Base-by-base conservation (phyloP, 257 asterid species). In the Jaltomata sinuosa region DNA sequence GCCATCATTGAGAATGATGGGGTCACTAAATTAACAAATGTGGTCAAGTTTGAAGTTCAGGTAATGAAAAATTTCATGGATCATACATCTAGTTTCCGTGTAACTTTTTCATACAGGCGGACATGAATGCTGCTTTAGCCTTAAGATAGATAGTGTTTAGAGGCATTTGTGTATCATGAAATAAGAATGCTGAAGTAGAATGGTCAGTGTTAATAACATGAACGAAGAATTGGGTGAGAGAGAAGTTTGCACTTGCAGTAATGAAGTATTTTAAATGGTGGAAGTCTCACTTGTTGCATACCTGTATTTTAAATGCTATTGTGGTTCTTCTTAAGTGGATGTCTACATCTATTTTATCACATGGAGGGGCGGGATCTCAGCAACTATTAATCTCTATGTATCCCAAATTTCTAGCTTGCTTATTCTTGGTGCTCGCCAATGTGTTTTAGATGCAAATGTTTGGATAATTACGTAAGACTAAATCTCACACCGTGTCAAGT, bases 41-140 rank as follows among this genome's bases (percentile, higher is more conserved):
- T 92, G 78, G 93, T 96, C 81, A 94, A 96, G 89, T 96, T 96
- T 88, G 99, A 96, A 88, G 88, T 96, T 86, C 99, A 94, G 99
- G 99, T 94, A 90, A 81, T 25, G 11, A 40, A 77, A 52, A 74
- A 22, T 19, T 49, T 67, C 45, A 19, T 68, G 49, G 61, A 69
- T 69, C 45, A 80, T 80, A 21, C 76, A 47, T 82, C 42, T 81
- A 38, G 67, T 76, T 68, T 64, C 34, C 59, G 21, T 69, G 42
- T 1, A 15, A 31, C 25, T 49, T 81, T 27, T 57, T 38, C 16
- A 54, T 81, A 64, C 77, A 64, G 38, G 38, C 29, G 45, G 61
- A 61, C 45, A 47, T 38, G 49, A 22, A 25, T 81, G 57, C 54
- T 38, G 54, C 84, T 57, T 65, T 61, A 2, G 25, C 27, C 29